A percentile compares a stretch with the other conserved stretches of the same genome.
phyloP scores from a whole-genome alignment of 1,284 basidiomycete species.

The Stygiomarasmius scandens region DNA sequence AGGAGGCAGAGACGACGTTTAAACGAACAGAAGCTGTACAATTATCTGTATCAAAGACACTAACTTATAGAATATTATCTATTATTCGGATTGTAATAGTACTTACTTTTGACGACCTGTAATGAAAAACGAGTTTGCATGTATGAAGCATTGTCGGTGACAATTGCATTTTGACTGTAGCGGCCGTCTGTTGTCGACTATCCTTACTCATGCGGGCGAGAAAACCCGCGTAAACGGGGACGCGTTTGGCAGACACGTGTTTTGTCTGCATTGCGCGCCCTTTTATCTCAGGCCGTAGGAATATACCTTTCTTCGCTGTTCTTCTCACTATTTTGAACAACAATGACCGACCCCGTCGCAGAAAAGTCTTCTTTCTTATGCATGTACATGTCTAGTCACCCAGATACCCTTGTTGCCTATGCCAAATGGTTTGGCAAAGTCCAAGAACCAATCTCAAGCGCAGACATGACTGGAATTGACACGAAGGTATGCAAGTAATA shows the following conservation, averaged over 20 bases:
- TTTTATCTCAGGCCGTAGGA: no score
- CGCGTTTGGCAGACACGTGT: no score
- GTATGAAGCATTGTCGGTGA: no score
- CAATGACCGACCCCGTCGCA: constrained; percentile 62
- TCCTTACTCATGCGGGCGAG: no score
- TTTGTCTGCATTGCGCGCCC: no score
- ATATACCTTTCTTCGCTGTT: background rate
- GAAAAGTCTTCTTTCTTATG: constrained; percentile 74
- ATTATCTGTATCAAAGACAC: background rate
- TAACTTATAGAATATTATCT: background rate
- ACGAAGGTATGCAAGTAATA: constrained; percentile 19
- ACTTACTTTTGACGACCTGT: background rate
- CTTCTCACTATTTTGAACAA: constrained; percentile 1
- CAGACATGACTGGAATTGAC: constrained; percentile 64
- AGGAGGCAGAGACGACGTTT: background rate
- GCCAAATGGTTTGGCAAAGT: constrained; percentile 76
- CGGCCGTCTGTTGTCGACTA: no score
- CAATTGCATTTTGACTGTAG: no score
- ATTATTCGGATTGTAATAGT: background rate
- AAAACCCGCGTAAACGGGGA: no score
- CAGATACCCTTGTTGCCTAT: constrained; percentile 79
- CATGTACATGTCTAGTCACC: constrained; percentile 83
- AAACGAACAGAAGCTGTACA: background rate
- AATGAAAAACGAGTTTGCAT: no score
- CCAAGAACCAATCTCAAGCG: constrained; percentile 51